A percentile compares a stretch with the other conserved stretches of the same genome.
phyloP scores from a whole-genome alignment of 495 filamentous ascomycete species.

The Evansstolkia leycettana region DNA sequence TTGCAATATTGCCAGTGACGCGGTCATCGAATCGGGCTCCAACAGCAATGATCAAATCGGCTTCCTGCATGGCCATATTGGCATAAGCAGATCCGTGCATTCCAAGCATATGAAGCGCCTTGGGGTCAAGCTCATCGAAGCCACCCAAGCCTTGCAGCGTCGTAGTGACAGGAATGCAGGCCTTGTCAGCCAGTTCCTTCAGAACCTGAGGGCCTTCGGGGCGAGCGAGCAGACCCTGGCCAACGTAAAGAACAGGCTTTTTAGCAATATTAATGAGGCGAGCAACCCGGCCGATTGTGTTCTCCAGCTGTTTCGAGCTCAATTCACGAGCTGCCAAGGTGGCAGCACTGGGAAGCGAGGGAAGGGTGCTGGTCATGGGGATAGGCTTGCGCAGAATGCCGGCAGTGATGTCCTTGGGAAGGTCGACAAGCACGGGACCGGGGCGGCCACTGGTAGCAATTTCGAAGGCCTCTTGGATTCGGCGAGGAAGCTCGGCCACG shows the following conservation, averaged over 20 bases:
- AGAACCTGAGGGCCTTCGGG: conserved; percentile 40
- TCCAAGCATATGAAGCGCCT: conserved; percentile 50
- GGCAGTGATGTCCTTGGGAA: conserved; percentile 49
- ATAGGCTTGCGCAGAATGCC: conserved; percentile 39
- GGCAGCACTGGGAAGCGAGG: conserved; percentile 42
- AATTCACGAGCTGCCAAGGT: conserved; percentile 38
- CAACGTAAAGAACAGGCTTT: conserved; percentile 49
- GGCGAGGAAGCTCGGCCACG: conserved; percentile 43
- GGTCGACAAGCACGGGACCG: conserved; percentile 48
- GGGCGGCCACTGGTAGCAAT: conserved; percentile 47
- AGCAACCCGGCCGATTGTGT: conserved; percentile 37
- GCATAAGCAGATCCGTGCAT: conserved; percentile 54
- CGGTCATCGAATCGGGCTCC: conserved; percentile 53
- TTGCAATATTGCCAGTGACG: conserved; percentile 39
- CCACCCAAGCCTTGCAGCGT: conserved; percentile 53
- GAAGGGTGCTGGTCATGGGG: conserved; percentile 41
- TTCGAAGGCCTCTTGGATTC: conserved; percentile 52
- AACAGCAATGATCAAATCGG: conserved; percentile 50
- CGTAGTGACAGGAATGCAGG: conserved; percentile 48
- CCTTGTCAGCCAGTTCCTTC: conserved; percentile 44
- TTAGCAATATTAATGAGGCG: conserved; percentile 46
- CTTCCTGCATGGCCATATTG: conserved; percentile 53
- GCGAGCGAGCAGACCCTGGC: conserved; percentile 41
- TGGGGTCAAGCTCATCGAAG: conserved; percentile 47
- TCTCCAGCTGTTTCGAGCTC: conserved; percentile 31